Evolutionary conservation across 2,329 filamentous ascomycete species (phyloP).

Genomic region (Botrytis pseudocinerea): DNA sequence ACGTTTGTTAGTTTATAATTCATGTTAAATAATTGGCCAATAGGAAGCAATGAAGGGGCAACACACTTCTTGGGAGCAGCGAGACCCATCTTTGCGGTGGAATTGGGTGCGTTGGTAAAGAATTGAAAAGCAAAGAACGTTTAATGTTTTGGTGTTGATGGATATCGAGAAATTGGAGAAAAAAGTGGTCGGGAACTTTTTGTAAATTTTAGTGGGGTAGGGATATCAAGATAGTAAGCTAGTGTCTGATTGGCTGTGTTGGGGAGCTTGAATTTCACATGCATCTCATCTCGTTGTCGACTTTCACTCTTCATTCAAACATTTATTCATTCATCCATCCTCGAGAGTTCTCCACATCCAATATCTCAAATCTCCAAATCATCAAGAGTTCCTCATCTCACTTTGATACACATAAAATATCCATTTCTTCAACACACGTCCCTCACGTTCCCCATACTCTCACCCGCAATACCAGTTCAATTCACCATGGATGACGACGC

Average conservation of each 20-base stretch:
- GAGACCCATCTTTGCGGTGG: constrained; percentile 59
- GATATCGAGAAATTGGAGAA: constrained; percentile 18
- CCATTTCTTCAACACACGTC: not conserved
- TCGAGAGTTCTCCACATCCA: not conserved
- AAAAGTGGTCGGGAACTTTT: constrained; percentile 25
- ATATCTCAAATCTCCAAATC: not conserved
- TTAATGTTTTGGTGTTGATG: not conserved
- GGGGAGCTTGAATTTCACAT: constrained; percentile 4
- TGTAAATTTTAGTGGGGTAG: constrained; percentile 20
- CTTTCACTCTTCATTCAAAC: not conserved
- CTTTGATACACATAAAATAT: not conserved
- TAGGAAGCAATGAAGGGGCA: constrained; percentile 30
- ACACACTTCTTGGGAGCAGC: constrained; percentile 66
- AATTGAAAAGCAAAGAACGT: not conserved
- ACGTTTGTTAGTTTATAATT: constrained; percentile 46
- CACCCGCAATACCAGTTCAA: not conserved
- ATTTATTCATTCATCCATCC: not conserved
- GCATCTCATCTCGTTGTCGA: not conserved
- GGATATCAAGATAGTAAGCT: not conserved
- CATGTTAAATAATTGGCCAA: not conserved
- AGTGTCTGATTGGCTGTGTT: constrained; percentile 11
- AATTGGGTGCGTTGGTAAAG: not conserved
- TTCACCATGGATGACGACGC: not conserved
- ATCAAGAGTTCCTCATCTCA: not conserved
- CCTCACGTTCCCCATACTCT: not conserved